Percentiles rank a stretch among this genome's conserved stretches.
These are phyloP conservation scores for Termitomyces sp. DNA, from an alignment of 768 basidiomycete species.

Conservation along the genomic window DNA sequence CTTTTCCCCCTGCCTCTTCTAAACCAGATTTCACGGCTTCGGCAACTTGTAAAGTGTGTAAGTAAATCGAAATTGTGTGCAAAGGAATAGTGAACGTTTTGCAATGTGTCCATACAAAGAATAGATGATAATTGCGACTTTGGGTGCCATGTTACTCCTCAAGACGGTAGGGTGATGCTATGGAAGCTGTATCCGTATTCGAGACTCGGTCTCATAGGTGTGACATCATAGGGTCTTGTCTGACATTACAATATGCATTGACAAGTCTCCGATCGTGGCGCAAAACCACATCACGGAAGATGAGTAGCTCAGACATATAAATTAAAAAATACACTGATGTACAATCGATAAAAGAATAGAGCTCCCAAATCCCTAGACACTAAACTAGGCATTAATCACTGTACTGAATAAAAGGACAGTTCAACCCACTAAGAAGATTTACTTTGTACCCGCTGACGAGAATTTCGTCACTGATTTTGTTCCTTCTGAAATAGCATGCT, in stretches of 20 bases:
- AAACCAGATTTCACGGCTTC: slow-evolving; percentile 45
- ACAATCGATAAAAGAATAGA: slow-evolving; percentile 20
- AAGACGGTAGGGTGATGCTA: background rate
- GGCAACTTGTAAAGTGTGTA: slow-evolving; percentile 43
- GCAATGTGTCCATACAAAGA: slow-evolving; percentile 71
- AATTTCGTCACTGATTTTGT: slow-evolving; percentile 92
- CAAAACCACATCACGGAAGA: too few relatives aligned
- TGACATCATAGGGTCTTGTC: slow-evolving; percentile 1
- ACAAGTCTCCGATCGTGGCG: background rate
- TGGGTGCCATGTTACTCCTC: slow-evolving; percentile 33
- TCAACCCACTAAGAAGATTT: slow-evolving; percentile 14
- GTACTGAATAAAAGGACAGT: background rate
- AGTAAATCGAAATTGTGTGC: background rate
- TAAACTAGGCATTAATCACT: background rate
- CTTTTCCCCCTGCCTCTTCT: slow-evolving; percentile 40
- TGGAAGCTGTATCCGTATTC: background rate
- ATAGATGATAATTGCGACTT: slow-evolving; percentile 69
- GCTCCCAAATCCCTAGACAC: background rate
- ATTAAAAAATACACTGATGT: slow-evolving; percentile 30
- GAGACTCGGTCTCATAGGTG: background rate
- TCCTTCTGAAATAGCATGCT: slow-evolving; percentile 92
- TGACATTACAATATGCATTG: background rate
- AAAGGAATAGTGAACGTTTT: slow-evolving; percentile 41
- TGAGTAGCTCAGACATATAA: slow-evolving; percentile 10
- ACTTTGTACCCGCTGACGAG: slow-evolving; percentile 71